A percentile compares a stretch with the other conserved stretches of the same genome.
These are phyloP conservation scores for Aurinia saxatilis DNA, from an alignment of 345 rosid species.

Conservation along the genomic window DNA sequence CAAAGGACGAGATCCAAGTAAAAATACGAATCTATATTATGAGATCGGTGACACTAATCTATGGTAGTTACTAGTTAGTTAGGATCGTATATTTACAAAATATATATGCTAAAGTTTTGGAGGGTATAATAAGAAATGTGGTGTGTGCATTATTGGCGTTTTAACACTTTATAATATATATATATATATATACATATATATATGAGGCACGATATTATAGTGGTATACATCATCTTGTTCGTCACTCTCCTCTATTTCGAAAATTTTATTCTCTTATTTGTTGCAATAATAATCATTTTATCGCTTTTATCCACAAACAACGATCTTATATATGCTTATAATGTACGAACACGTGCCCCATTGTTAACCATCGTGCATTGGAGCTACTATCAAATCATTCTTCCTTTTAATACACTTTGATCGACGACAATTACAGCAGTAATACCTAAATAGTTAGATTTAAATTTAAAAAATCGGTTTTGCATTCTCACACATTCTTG, in stretches of 20 bases:
- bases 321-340: background rate
- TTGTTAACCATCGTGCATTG: background rate
- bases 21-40: slow-evolving; percentile 12
- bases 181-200: background rate
- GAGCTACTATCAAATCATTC: background rate
- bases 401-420: background rate
- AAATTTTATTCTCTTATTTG: background rate
- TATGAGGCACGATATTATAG: slow-evolving; percentile 27
- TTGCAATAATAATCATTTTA: background rate
- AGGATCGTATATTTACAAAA: background rate
- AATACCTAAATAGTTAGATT: background rate
- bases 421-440: background rate
- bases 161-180: background rate
- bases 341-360: slow-evolving; percentile 26
- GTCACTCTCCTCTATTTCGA: slow-evolving; percentile 19
- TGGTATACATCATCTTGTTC: slow-evolving; percentile 31
- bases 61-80: slow-evolving; percentile 24
- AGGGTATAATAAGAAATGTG: slow-evolving; percentile 14
- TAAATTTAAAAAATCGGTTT: background rate
- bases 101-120: slow-evolving; percentile 12
- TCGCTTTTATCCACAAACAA: slow-evolving; percentile 16
- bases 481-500: background rate
- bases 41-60: slow-evolving; percentile 4
- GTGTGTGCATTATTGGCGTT: slow-evolving; percentile 28
- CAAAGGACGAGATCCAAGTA: slow-evolving; percentile 5